Conservation (phyloP, 305 asterid species). For the Striga hermonthica region DNA sequence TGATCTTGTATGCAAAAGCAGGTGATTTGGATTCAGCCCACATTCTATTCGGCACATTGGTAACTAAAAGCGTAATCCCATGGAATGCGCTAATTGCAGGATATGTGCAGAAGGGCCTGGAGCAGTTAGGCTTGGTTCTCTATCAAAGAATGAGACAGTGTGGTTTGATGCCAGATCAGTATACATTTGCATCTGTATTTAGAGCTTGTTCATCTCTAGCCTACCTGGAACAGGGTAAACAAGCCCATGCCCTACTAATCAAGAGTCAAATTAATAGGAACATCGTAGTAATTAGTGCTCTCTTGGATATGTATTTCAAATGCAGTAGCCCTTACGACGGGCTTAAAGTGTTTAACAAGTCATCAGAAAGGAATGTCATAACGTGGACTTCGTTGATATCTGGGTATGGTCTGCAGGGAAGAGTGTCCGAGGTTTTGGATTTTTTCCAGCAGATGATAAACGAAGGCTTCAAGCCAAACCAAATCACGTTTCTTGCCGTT, state of each 20-base stretch:
- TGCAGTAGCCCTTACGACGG: slow-evolving; percentile 80
- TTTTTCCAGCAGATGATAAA: slow-evolving; percentile 67
- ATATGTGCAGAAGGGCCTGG: slow-evolving; percentile 71
- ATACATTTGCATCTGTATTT: slow-evolving; percentile 76
- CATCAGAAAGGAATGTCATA: slow-evolving; percentile 62
- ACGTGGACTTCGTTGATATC: slow-evolving; percentile 81
- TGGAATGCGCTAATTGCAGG: slow-evolving; percentile 88
- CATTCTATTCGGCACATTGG: slow-evolving; percentile 53
- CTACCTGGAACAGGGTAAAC: slow-evolving; percentile 75
- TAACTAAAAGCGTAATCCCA: slow-evolving; percentile 48
- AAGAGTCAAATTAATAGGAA: slow-evolving; percentile 61
- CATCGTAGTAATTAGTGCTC: slow-evolving; percentile 73
- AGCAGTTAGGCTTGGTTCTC: slow-evolving; percentile 65
- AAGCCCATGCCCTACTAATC: slow-evolving; percentile 63
- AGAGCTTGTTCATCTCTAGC: slow-evolving; percentile 92
- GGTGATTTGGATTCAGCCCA: slow-evolving; percentile 64
- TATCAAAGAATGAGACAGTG: slow-evolving; percentile 58
- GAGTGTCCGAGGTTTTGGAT: slow-evolving; percentile 57
- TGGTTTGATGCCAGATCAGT: slow-evolving; percentile 77
- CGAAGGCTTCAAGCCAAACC: slow-evolving; percentile 80
- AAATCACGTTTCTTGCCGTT: slow-evolving; percentile 77
- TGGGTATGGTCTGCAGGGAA: slow-evolving; percentile 82
- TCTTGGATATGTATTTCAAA: slow-evolving; percentile 92
- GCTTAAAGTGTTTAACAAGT: slow-evolving; percentile 55
- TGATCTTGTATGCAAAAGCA: slow-evolving; percentile 74